Evolutionary conservation across 2,329 filamentous ascomycete species (phyloP).

Genomic region (Fusarium sp.): DNA sequence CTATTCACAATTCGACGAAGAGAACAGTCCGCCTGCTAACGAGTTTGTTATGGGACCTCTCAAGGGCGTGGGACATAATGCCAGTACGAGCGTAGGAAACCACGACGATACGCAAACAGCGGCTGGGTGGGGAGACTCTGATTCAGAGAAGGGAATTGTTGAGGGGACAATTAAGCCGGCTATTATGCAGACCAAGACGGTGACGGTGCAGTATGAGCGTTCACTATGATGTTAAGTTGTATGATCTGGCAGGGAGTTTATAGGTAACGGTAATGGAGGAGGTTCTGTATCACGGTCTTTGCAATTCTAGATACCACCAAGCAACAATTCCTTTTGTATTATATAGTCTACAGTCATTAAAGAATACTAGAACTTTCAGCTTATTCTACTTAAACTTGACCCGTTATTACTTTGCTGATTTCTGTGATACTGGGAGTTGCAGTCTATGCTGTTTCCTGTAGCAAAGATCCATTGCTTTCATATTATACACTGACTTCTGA

Average conservation of each 20-base stretch:
- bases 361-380: neutral
- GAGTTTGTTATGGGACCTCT: constrained; percentile 25
- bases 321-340: constrained; percentile 7
- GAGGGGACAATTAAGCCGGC: constrained; percentile 19
- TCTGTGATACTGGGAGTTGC: too few relatives aligned
- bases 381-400: neutral
- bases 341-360: neutral
- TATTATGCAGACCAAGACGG: constrained; percentile 43
- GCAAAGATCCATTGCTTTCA: neutral
- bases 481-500: accelerated
- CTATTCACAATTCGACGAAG: constrained; percentile 43
- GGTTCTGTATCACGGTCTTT: neutral
- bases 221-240: neutral
- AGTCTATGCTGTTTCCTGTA: neutral
- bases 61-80: constrained; percentile 19
- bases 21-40: constrained; percentile 2
- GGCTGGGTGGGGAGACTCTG: constrained; percentile 35
- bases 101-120: constrained; percentile 25
- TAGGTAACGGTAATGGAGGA: neutral
- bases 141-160: constrained; percentile 40
- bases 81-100: constrained; percentile 23
- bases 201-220: constrained; percentile 39
- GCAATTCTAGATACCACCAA: constrained; percentile 14
- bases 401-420: neutral
- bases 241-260: neutral